Percentiles rank a stretch among this genome's conserved stretches.
phyloP scores from a whole-genome alignment of 1,284 basidiomycete species.

The Trichosporon asahii region DNA sequence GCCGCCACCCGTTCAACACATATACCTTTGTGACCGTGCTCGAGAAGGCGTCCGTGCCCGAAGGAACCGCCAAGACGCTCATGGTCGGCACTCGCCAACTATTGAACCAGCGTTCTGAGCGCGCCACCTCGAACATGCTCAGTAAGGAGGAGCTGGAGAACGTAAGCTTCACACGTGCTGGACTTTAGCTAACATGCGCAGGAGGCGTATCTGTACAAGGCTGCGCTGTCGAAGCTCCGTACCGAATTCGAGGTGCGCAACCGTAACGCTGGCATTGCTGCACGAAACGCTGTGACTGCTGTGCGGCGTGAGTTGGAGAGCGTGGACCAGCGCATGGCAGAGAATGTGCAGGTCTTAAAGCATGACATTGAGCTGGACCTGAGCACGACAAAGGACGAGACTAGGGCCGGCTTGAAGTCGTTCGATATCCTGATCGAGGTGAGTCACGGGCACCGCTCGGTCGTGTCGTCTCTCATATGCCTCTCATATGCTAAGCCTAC shows the following conservation, averaged over 20 bases:
- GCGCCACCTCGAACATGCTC: slow-evolving; percentile 70
- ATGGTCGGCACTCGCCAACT: slow-evolving; percentile 83
- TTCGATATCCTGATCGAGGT: slow-evolving; percentile 89
- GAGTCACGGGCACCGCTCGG: slow-evolving; percentile 35
- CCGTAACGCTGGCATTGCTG: slow-evolving; percentile 77
- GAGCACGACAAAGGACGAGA: slow-evolving; percentile 89
- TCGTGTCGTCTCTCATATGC: no score
- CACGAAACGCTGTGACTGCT: slow-evolving; percentile 70
- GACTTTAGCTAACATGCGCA: slow-evolving; percentile 42
- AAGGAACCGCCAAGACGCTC: slow-evolving; percentile 63
- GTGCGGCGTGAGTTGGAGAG: slow-evolving; percentile 84
- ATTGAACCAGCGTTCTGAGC: slow-evolving; percentile 69
- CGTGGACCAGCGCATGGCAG: slow-evolving; percentile 86
- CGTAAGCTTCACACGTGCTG: slow-evolving; percentile 56
- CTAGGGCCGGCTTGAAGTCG: slow-evolving; percentile 79
- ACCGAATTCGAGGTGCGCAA: slow-evolving; percentile 81
- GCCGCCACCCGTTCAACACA: slow-evolving; percentile 52
- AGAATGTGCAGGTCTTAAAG: slow-evolving; percentile 82
- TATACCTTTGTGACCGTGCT: slow-evolving; percentile 50
- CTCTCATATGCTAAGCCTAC: no score
- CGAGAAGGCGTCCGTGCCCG: slow-evolving; percentile 38
- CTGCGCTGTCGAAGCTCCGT: slow-evolving; percentile 85
- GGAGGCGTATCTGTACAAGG: slow-evolving; percentile 94
- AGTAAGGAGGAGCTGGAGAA: slow-evolving; percentile 85
- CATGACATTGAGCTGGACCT: slow-evolving; percentile 82